Conservation (phyloP, 2,329 filamentous ascomycete species). For the Penicillium olsonii region DNA sequence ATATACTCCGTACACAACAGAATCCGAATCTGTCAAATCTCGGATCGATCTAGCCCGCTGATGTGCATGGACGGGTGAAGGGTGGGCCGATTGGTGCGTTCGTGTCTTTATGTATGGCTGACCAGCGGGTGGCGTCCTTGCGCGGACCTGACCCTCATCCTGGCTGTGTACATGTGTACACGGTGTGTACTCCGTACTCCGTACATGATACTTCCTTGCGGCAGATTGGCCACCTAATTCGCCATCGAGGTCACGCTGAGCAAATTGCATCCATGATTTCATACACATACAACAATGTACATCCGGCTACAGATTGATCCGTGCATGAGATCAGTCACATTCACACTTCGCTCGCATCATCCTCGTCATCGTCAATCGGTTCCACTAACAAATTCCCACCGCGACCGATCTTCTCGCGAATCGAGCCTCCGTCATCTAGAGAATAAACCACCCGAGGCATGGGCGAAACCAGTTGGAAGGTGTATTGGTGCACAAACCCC, state of each 20-base stretch:
- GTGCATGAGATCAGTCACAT: conserved; percentile 1
- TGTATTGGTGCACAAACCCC: conserved; percentile 76
- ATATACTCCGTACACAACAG: not conserved
- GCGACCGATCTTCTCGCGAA: conserved; percentile 73
- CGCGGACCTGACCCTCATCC: not conserved
- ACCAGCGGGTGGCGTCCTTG: not conserved
- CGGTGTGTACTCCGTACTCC: not conserved
- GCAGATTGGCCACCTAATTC: not conserved
- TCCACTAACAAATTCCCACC: conserved; percentile 92
- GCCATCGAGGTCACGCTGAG: not conserved
- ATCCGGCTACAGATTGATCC: not conserved
- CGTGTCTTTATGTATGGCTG: not conserved
- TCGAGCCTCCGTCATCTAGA: conserved; percentile 63
- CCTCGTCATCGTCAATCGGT: conserved; percentile 57
- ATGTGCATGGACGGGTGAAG: not conserved
- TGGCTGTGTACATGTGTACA: not conserved
- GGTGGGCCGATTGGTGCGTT: not conserved
- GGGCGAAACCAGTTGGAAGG: conserved; percentile 80
- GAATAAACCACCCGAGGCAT: conserved; percentile 83
- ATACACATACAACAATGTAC: not conserved
- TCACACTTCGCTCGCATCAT: conserved; percentile 10
- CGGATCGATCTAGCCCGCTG: not conserved
- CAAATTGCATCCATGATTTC: not conserved
- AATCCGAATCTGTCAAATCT: not conserved
- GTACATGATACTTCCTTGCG: too few relatives aligned